A percentile compares a stretch with the other conserved stretches of the same genome.
phyloP scores from a whole-genome alignment of 75 land plant species.

The Selaginella tamariscina region DNA sequence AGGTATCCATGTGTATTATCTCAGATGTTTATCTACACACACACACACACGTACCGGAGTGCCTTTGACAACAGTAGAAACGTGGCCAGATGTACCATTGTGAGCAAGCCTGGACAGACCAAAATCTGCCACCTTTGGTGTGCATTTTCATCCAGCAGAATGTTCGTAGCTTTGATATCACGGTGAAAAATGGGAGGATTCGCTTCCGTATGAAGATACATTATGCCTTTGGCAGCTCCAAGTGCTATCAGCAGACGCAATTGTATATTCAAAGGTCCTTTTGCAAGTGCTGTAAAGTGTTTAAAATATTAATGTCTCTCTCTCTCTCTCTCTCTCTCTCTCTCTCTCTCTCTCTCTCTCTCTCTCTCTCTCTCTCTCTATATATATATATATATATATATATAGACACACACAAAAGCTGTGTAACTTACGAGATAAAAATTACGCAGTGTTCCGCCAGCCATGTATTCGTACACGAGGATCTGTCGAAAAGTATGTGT shows the following conservation, averaged over 20 bases:
- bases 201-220: conserved; percentile 71
- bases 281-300: conserved; percentile 16
- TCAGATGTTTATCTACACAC: too few species aligned
- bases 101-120: conserved; percentile 65
- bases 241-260: conserved; percentile 37
- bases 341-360: too few species aligned
- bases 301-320: background rate
- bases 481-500: conserved; percentile 1
- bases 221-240: conserved; percentile 29
- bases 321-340: too few species aligned
- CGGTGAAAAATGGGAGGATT: conserved; percentile 79
- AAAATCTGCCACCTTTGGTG: conserved; percentile 77
- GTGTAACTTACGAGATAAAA: background rate
- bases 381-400: too few species aligned
- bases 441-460: background rate
- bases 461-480: conserved; percentile 8
- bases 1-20: too few species aligned
- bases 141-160: conserved; percentile 49
- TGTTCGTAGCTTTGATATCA: conserved; percentile 79
- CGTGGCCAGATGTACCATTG: conserved; percentile 46
- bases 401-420: background rate
- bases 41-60: conserved; percentile 71
- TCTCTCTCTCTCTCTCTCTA: too few species aligned
- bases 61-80: conserved; percentile 35
- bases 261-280: conserved; percentile 21